Evolutionary conservation across 2,329 filamentous ascomycete genomes (phyloP).

Genomic region (Thelonectria discophora): DNA sequence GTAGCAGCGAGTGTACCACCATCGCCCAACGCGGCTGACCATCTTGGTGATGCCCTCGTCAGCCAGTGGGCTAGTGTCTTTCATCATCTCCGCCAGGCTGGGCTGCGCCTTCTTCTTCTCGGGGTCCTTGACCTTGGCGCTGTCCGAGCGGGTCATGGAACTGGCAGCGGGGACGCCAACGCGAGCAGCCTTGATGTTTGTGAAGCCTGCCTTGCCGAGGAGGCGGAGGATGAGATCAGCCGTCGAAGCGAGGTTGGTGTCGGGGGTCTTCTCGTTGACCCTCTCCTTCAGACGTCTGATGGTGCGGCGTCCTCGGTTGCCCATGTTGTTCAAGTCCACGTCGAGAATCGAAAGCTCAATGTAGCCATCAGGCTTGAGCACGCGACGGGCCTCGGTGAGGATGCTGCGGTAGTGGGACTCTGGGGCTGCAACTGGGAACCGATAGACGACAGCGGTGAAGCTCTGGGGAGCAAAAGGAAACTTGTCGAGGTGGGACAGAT

Average conservation of each 20-base stretch:
- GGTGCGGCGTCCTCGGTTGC: constrained; percentile 72
- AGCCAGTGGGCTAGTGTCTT: constrained; percentile 71
- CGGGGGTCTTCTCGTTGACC: constrained; percentile 68
- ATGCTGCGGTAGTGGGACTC: constrained; percentile 75
- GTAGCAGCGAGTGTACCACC: constrained; percentile 97
- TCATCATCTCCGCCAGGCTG: constrained; percentile 76
- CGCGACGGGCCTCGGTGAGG: constrained; percentile 78
- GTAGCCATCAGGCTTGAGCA: constrained; percentile 79
- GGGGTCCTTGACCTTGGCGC: constrained; percentile 28
- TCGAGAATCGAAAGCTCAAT: constrained; percentile 83
- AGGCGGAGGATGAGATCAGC: constrained; percentile 71
- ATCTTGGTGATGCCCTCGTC: constrained; percentile 92
- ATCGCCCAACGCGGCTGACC: constrained; percentile 88
- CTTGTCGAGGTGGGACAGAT: constrained; percentile 67
- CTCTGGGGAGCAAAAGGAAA: constrained; percentile 81
- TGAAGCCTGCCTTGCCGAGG: constrained; percentile 74
- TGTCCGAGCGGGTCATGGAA: constrained; percentile 49
- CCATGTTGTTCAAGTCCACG: constrained; percentile 85
- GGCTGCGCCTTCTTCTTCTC: constrained; percentile 55
- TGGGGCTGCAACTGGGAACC: constrained; percentile 76
- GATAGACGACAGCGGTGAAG: constrained; percentile 79
- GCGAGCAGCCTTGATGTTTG: constrained; percentile 76
- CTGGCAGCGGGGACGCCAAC: constrained; percentile 80
- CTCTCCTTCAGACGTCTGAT: constrained; percentile 77
- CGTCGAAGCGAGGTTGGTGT: constrained; percentile 67